Conservation (phyloP, 306 rosid genomes). For the barrel medic (Medicago truncatula) region MtrunA17r5.0-ANR NC_053046.1:39221501-39222000, state of each 20-base stretch:
- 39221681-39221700: not conserved
- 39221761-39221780: not conserved
- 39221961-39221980: not conserved
- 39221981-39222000: not conserved
- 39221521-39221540: not conserved
- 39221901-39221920: not conserved
- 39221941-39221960: not conserved
- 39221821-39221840: conserved; percentile 8
- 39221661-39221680: conserved; percentile 11
- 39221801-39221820: not conserved
- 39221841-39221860: not conserved
- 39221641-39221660: not conserved
- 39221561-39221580: not conserved
- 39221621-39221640: not conserved
- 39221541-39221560: not conserved
- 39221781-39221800: not conserved
- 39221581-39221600: not conserved
- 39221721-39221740: conserved; percentile 40
- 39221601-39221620: not conserved
- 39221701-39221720: not conserved
- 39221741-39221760: conserved; percentile 37
- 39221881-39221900: no score
- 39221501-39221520: not conserved
- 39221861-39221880: no score
- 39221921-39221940: not conserved